Percentiles rank a stretch among this genome's conserved stretches.
Conservation (phyloP, 345 rosid species). For the Hibiscus trionum region DNA sequence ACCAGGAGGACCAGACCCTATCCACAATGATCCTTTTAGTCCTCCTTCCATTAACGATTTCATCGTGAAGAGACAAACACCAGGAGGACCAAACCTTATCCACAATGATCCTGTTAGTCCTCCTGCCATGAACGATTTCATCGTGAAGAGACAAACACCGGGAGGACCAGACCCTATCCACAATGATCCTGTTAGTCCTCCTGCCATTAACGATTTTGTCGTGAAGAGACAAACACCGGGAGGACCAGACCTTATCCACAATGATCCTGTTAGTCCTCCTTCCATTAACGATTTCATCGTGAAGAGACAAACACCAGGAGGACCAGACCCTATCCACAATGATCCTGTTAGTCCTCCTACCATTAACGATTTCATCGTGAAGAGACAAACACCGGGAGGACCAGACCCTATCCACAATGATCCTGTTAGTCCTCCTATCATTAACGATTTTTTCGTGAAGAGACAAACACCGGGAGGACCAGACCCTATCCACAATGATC, state of each 20-base stretch:
- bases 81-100: background rate
- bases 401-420: background rate
- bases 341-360: too few relatives aligned
- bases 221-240: background rate
- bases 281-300: too few relatives aligned
- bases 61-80: too few relatives aligned
- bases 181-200: too few relatives aligned
- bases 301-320: too few relatives aligned
- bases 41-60: too few relatives aligned
- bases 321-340: too few relatives aligned
- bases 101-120: background rate
- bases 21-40: too few relatives aligned
- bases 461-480: background rate
- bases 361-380: background rate
- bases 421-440: background rate
- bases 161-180: background rate
- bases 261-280: too few relatives aligned
- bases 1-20: too few relatives aligned
- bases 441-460: background rate
- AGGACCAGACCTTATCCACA: background rate
- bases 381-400: background rate
- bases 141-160: background rate
- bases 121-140: background rate
- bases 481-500: background rate
- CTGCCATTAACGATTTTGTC: too few relatives aligned